These are phyloP conservation scores for Trichoderma atrobrunneum DNA, from an alignment of 2,329 filamentous ascomycete genomes.

Conservation along the genomic window DNA sequence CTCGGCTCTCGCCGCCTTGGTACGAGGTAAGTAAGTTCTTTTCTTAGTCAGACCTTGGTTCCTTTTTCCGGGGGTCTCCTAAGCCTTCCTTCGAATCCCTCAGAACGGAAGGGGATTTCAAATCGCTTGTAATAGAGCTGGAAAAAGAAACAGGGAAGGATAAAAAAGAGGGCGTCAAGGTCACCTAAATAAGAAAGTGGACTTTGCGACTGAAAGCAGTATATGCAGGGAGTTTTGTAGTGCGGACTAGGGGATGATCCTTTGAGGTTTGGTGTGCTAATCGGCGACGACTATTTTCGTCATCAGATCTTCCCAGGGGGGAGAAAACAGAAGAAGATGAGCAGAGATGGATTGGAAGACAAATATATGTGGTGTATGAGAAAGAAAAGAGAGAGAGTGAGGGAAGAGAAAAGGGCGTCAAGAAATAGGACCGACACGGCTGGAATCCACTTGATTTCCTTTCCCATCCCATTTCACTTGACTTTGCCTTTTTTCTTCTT, in stretches of 20 bases:
- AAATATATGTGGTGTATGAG: not conserved
- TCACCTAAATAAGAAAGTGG: slow-evolving; percentile 9
- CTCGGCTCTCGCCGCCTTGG: not conserved
- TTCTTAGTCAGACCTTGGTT: not conserved
- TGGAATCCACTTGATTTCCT: not conserved
- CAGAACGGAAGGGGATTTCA: not conserved
- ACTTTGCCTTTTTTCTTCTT: not conserved
- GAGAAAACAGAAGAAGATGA: not conserved
- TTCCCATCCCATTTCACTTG: not conserved
- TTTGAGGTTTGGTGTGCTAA: not conserved
- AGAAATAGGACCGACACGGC: not conserved
- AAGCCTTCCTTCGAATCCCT: not conserved
- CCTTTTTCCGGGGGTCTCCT: not conserved
- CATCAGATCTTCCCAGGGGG: not conserved
- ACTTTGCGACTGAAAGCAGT: not conserved
- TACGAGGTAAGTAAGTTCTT: too few relatives aligned
- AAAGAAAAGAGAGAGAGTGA: not conserved
- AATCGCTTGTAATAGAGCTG: not conserved
- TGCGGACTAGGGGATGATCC: not conserved
- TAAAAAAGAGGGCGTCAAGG: not conserved
- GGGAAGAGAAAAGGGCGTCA: not conserved
- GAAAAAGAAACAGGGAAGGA: not conserved
- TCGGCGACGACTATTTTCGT: not conserved
- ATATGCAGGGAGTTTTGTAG: not conserved
- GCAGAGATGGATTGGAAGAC: not conserved